Evolutionary conservation across 2,329 filamentous ascomycete genomes (phyloP), one percentile per base, ranked within the genome.

Genomic region (Cladosporium austrohemisphaericum): DNA sequence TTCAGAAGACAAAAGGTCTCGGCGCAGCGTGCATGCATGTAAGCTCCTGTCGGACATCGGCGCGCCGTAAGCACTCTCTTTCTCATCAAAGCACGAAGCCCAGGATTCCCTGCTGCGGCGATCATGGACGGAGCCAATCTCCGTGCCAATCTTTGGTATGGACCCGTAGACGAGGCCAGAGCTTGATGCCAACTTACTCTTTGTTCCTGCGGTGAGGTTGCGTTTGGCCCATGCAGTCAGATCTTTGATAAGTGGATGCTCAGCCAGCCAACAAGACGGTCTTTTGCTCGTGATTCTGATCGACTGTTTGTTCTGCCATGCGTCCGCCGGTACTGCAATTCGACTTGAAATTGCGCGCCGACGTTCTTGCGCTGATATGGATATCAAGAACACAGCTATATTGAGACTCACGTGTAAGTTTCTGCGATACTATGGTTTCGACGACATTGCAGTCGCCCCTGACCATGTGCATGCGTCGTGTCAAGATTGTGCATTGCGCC

Each of bases 61-160:
- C 29, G 19, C 25, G 29, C 10, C 22, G 41, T 45, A 16, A 41
- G 38, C 38, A 41, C 38, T 31, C 25, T 26, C 6, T 6, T 26
- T 26, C 6, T 26, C 6, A 11, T 11, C 6, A n/a, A n/a, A n/a
- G n/a, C 6, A 14, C 23, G 26, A 18, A 31, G 38, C 25, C 19
- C 38, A 29, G 25, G 38, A 10, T 7, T 19, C 31, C 22, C 18
- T 18, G 20, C 37, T 28, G 37, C 37, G n/a, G 37, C 23, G 23
- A 26, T 40, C 23, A 8, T 19, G 32, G 4, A 6, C 20, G 22
- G 29, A 11, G 20, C 19, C 41, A 45, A 45, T 45, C 41, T 45
- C 38, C 38, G 38, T n/a, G 38, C 38, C 38, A 41, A 41, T 31
- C 18, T 44, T 26, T 25, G 41, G 41, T 14, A 19, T 45, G 31